Percentiles rank a stretch among this genome's conserved stretches.
These are phyloP conservation scores for Acacia acuminata DNA, from an alignment of 306 rosid species.

Conservation along the genomic window DNA sequence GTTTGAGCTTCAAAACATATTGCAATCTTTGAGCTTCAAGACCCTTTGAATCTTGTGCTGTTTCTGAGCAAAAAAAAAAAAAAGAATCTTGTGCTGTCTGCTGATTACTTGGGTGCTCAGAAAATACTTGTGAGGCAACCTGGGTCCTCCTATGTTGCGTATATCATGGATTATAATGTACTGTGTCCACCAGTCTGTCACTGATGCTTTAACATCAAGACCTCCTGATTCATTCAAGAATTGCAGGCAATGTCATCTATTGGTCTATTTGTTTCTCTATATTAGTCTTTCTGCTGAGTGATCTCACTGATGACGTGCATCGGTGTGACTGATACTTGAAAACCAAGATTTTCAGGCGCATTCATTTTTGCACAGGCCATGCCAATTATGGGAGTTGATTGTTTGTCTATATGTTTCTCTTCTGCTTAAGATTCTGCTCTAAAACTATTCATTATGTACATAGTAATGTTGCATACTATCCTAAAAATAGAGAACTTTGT, in stretches of 20 bases:
- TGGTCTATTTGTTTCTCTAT: neutral
- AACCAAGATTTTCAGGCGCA: constrained; percentile 2
- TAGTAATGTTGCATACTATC: neutral
- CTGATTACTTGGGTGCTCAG: no score
- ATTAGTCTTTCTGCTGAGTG: neutral
- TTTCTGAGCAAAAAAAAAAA: neutral
- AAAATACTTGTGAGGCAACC: neutral
- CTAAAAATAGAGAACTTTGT: neutral
- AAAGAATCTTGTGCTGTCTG: neutral
- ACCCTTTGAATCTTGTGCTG: neutral
- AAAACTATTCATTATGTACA: neutral
- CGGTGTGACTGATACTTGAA: neutral
- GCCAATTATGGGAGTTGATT: constrained; percentile 24
- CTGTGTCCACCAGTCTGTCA: neutral
- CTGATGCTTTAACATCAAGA: neutral
- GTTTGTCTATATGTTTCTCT: constrained; percentile 18
- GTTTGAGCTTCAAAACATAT: neutral
- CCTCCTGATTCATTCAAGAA: neutral
- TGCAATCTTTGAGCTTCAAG: neutral
- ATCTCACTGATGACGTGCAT: neutral
- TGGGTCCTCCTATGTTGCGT: neutral
- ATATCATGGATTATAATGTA: neutral
- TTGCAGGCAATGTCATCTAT: neutral
- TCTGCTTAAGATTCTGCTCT: neutral
- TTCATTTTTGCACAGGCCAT: neutral